These are phyloP conservation scores for Penstemon newberryi DNA, from an alignment of 257 asterid genomes.

Conservation along the genomic window DNA sequence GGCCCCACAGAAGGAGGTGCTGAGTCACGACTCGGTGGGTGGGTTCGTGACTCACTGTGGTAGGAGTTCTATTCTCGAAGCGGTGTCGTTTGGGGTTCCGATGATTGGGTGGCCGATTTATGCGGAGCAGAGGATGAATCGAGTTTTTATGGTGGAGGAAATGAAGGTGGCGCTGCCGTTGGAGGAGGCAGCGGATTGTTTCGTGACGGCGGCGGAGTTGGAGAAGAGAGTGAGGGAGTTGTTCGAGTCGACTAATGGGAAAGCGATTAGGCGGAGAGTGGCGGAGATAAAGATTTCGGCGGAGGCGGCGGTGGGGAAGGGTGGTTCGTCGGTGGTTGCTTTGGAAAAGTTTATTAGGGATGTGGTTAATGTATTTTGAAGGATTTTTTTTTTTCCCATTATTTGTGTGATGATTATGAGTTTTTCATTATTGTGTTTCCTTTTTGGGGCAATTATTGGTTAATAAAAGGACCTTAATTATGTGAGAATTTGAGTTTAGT, in stretches of 20 bases:
- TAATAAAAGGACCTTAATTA: too few species aligned
- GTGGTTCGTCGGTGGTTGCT: constrained; percentile 31
- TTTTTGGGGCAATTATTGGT: too few species aligned
- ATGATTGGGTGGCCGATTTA: constrained; percentile 41
- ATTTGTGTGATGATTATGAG: too few species aligned
- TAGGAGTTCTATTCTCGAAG: constrained; percentile 34
- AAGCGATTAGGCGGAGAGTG: constrained; percentile 19
- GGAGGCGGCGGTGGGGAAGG: constrained; percentile 20
- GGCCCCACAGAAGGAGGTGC: constrained; percentile 32
- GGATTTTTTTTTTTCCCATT: too few species aligned
- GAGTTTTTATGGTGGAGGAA: constrained; percentile 35
- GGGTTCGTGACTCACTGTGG: constrained; percentile 50
- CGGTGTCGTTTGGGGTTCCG: constrained; percentile 35
- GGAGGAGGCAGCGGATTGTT: constrained; percentile 25
- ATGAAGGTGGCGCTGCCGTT: constrained; percentile 33
- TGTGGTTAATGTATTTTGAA: too few species aligned
- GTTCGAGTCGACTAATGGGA: constrained; percentile 32
- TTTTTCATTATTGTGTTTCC: too few species aligned
- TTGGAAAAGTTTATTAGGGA: constrained; percentile 24
- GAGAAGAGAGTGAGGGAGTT: constrained; percentile 37
- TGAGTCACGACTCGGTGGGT: constrained; percentile 29
- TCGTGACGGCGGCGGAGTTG: constrained; percentile 31
- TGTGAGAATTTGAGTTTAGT: too few species aligned
- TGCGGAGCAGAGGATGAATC: constrained; percentile 41
- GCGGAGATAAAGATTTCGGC: constrained; percentile 26